Evolutionary conservation across 352 stramenopile genomes (phyloP), one percentile per base, ranked within the genome.

Genomic region (Phytophthora ohioensis): DNA sequence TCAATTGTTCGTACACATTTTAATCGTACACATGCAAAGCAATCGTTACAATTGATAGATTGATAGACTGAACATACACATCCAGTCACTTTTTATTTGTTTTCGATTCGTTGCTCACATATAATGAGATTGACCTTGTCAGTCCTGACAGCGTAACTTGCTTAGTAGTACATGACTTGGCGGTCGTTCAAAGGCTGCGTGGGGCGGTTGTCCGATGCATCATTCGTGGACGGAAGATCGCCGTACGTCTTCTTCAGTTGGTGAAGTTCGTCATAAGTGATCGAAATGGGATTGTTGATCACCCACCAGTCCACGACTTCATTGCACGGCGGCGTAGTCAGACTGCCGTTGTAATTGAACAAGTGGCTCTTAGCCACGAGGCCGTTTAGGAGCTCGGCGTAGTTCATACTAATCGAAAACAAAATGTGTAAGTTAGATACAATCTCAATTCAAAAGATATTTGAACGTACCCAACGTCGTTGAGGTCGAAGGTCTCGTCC

Each of bases 241-340:
- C 13, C 42, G 73, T 87, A 86, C 47, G 71, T 53, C 17, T 71
- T 71, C 30, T 69, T 72, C 11, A 90, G 45, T 30, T 64, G 52
- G 47, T 76, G 31, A 35, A 81, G 74, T 36, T 87, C 75, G 34
- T 49, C 39, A 17, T 54, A 46, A n/a, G 77, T 75, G 69, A 90
- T 85, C 41, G 72, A 46, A n/a, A 90, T 72, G 15, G 79, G 81
- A 48, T 83, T 85, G 57, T 82, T 81, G 47, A 89, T 72, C 47
- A 91, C 73, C 82, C 76, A 89, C 79, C 80, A 91, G 69, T 82
- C 76, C 13, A 89, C 82, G 49, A 79, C 76, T 69, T 89, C 82
- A 39, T 62, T 82, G 69, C 82, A 91, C 32, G 76, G 76, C 8
- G 82, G 82, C 30, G 82, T 89, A 13, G 82, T 91, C 15, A 91